phyloP scores from a whole-genome alignment of 1,284 basidiomycete genomes.

The Puccinia triticina region DNA sequence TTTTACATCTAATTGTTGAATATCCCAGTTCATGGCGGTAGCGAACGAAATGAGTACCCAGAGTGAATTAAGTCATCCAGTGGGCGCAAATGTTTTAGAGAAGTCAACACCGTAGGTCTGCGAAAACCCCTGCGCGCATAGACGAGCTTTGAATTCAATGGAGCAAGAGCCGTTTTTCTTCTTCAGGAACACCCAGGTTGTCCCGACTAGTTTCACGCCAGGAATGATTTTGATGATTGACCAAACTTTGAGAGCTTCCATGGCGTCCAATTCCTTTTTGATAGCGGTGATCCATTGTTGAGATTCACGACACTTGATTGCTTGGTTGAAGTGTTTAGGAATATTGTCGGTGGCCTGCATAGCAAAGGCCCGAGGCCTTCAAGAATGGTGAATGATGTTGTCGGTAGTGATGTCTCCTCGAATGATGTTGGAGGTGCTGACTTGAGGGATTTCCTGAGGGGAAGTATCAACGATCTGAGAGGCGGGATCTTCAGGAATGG shows the following conservation, averaged over 20 bases:
- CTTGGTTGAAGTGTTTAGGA: not conserved
- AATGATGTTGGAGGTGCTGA: too few relatives aligned
- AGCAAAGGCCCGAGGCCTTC: too few relatives aligned
- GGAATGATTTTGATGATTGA: not conserved
- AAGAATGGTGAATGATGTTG: not conserved
- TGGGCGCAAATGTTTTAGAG: constrained; percentile 5
- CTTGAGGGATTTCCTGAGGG: too few relatives aligned
- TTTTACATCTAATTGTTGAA: constrained; percentile 10
- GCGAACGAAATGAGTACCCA: not conserved
- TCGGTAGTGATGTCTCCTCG: too few relatives aligned
- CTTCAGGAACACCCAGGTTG: not conserved
- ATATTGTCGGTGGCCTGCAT: not conserved
- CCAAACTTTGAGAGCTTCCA: not conserved
- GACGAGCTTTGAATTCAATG: too few relatives aligned
- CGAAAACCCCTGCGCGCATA: constrained; percentile 9
- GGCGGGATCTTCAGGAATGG: too few relatives aligned
- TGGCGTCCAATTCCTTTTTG: not conserved
- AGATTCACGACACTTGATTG: not conserved
- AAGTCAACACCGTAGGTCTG: constrained; percentile 13
- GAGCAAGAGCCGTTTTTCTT: not conserved
- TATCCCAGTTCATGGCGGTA: not conserved
- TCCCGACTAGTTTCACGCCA: not conserved
- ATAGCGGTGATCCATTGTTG: not conserved
- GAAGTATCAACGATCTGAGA: too few relatives aligned
- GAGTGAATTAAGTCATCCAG: not conserved